Conservation (phyloP, 805 yeast species). For the Hanseniaspora lachancei region DNA sequence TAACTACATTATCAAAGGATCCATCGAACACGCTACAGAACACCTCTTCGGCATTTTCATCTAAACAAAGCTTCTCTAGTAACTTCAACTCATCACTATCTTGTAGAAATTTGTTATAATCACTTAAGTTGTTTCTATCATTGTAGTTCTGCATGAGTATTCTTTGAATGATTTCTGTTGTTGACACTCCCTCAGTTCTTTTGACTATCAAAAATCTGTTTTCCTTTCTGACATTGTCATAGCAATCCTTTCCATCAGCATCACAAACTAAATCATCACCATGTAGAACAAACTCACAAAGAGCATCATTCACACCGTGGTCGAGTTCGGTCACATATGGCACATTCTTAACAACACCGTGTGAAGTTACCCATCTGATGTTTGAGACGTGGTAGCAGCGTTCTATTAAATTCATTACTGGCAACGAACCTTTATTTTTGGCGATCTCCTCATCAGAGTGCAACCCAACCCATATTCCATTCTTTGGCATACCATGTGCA, state of each 20-base stretch:
- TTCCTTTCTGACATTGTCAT: conserved; percentile 63
- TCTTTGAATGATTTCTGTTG: conserved; percentile 87
- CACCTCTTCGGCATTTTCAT: conserved; percentile 41
- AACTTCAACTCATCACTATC: conserved; percentile 15
- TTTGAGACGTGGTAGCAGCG: conserved; percentile 75
- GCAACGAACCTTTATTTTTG: conserved; percentile 83
- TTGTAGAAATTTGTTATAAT: background rate
- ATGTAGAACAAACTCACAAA: conserved; percentile 87
- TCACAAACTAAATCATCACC: conserved; percentile 97
- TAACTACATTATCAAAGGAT: conserved; percentile 26
- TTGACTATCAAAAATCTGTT: conserved; percentile 87
- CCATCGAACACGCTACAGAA: conserved; percentile 46
- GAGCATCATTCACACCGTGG: conserved; percentile 64
- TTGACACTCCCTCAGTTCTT: conserved; percentile 84
- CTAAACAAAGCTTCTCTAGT: conserved; percentile 45
- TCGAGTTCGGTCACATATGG: conserved; percentile 74
- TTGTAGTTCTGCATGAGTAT: conserved; percentile 38
- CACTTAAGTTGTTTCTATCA: conserved; percentile 7
- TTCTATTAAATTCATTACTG: conserved; percentile 76
- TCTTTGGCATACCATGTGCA: background rate
- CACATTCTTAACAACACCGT: conserved; percentile 56
- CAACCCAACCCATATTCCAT: conserved; percentile 40
- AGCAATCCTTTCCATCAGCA: conserved; percentile 89
- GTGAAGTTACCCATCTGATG: conserved; percentile 63
- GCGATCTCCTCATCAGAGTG: conserved; percentile 83